A percentile compares a stretch with the other conserved stretches of the same genome.
Conservation (phyloP, 2,329 filamentous ascomycete genomes). For the Venturia asperata region DNA sequence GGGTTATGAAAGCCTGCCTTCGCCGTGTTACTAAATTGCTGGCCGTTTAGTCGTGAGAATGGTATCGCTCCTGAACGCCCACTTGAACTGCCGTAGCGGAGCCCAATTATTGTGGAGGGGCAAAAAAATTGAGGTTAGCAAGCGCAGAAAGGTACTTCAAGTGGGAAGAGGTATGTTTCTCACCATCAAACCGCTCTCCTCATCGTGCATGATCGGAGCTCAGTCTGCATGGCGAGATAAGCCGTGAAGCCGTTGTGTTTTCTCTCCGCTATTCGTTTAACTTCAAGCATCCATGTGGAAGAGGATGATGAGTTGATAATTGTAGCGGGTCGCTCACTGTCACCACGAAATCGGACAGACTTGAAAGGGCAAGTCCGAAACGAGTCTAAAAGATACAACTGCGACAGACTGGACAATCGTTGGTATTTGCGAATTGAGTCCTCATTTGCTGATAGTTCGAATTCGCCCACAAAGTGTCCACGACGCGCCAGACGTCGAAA, state of each 20-base stretch:
- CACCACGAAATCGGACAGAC: background rate
- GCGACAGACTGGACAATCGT: background rate
- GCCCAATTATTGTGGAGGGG: too few species aligned
- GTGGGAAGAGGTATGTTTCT: constrained; percentile 52
- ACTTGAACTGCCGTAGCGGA: too few species aligned
- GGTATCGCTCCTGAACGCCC: too few species aligned
- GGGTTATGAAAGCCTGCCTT: too few species aligned
- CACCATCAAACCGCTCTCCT: constrained; percentile 77
- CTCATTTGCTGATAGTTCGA: constrained; percentile 6
- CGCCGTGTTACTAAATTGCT: too few species aligned
- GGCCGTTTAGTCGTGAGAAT: too few species aligned
- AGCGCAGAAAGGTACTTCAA: background rate
- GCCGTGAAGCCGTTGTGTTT: constrained; percentile 38
- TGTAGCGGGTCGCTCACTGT: constrained; percentile 20
- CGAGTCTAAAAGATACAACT: background rate
- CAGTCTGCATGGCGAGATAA: constrained; percentile 75
- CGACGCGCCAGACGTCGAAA: constrained; percentile 6
- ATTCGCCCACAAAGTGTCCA: background rate
- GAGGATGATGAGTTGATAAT: constrained; percentile 80
- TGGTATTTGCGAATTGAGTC: background rate
- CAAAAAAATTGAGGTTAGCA: background rate
- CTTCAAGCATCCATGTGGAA: constrained; percentile 64
- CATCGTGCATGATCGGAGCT: constrained; percentile 54
- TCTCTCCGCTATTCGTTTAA: constrained; percentile 91
- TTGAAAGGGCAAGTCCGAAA: background rate